These are phyloP conservation scores for Stachybotrys chartarum DNA, from an alignment of 2,329 filamentous ascomycete species.

Conservation along the genomic window DNA sequence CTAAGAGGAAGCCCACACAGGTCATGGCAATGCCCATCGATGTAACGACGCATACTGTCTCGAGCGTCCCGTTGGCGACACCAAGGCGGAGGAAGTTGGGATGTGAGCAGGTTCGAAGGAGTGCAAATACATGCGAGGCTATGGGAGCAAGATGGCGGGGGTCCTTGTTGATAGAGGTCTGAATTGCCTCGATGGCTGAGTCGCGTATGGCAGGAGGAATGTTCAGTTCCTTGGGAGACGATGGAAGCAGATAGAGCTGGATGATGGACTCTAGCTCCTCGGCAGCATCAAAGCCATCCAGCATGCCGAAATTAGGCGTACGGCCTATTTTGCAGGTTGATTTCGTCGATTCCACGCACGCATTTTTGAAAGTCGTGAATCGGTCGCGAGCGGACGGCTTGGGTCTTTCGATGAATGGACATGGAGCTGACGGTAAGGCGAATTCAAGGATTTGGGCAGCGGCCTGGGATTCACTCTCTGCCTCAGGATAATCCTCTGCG, in stretches of 20 bases:
- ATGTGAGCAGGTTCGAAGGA: conserved; percentile 40
- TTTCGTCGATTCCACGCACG: not conserved
- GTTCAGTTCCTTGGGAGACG: conserved; percentile 38
- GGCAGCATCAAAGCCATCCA: not conserved
- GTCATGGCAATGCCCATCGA: conserved; percentile 33
- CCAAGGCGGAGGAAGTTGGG: conserved; percentile 46
- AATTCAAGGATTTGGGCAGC: not conserved
- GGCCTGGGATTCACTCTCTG: not conserved
- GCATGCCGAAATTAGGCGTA: not conserved
- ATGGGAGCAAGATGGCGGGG: conserved; percentile 32
- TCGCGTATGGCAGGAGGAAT: conserved; percentile 34
- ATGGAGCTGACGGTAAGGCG: not conserved
- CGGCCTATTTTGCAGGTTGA: not conserved
- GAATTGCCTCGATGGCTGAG: conserved; percentile 26
- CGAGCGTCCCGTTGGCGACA: conserved; percentile 43
- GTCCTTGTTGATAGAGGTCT: conserved; percentile 18
- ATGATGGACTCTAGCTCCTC: conserved; percentile 31
- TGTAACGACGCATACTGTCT: conserved; percentile 40
- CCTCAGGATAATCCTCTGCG: not conserved
- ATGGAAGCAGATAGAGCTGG: conserved; percentile 31
- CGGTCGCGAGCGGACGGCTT: not conserved
- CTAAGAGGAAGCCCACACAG: conserved; percentile 28
- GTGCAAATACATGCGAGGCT: conserved; percentile 37
- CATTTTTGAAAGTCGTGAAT: not conserved
- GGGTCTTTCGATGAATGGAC: not conserved